Base-by-base conservation (phyloP, 306 rosid genomes). In the Begonia fuchsioides region DNA sequence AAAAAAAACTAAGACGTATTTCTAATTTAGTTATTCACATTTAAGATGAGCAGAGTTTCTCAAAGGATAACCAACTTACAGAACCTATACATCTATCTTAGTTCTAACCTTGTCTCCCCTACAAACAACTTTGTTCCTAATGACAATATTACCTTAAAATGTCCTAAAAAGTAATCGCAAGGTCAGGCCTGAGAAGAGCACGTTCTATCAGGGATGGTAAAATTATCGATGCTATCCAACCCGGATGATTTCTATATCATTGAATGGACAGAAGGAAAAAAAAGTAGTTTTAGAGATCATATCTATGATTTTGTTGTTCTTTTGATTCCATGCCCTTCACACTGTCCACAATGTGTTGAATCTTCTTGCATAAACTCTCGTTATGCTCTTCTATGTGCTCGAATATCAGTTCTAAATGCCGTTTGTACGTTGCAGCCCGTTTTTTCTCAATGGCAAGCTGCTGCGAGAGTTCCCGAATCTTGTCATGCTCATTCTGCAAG, bases 351-450 rank as follows among this genome's bases (percentile, higher is more conserved):
- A 82, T 71, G 75, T 81, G 77, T 62, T 82, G 95, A 63, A 85
- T 75, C 87, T 73, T 90, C 69, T 74, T 85, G 20, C 96, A 79
- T 50, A 90, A 73, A 68, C 61, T 77, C 64, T 77, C 76, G 49
- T 90, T 90, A 67, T 79, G 94, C 74, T 90, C 87, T 13, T 82
- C 96, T 11, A 85, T 82, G 59, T 82, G 93, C 76, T 82, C 95
- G 32, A 90, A 86, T 63, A 90, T 60, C 64, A 82, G 62, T 58
- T 90, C 98, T 47, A 90, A 85, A 65, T 85, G 98, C 68, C 96
- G 81, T 75, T 85, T 90, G 65, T 90, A 85, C 2, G 77, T 69
- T 2, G 87, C 96, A 1, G 93, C 71, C 69, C 96, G 79, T 71
- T 82, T 90, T 57, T 73, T 90, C 83, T 90, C 98, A 45, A 66